Evolutionary conservation across 2,329 filamentous ascomycete species (phyloP).

Genomic region (Stachybotrys chlorohalonatus): DNA sequence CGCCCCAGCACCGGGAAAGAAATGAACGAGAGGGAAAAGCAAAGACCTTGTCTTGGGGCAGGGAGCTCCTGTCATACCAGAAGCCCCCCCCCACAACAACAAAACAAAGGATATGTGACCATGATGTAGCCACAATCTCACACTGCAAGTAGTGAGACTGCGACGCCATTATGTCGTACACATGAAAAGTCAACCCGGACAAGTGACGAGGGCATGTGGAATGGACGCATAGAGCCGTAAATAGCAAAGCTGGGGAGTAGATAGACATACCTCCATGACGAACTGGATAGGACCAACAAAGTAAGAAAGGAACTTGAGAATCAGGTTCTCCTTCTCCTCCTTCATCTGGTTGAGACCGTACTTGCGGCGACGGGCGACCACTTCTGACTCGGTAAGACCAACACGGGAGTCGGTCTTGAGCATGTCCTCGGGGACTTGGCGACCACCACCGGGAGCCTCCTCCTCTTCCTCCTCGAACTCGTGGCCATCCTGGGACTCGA

Average conservation of each 20-base stretch:
- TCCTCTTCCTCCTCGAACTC: slow-evolving; percentile 54
- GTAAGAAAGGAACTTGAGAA: slow-evolving; percentile 75
- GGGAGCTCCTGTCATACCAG: background rate
- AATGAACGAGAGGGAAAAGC: background rate
- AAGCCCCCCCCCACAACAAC: slow-evolving; percentile 3
- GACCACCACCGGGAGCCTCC: slow-evolving; percentile 43
- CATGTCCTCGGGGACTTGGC: slow-evolving; percentile 61
- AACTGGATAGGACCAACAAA: slow-evolving; percentile 88
- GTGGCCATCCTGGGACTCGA: slow-evolving; percentile 72
- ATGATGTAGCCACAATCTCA: background rate
- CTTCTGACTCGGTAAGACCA: slow-evolving; percentile 67
- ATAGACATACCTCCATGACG: slow-evolving; percentile 70
- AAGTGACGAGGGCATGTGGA: background rate
- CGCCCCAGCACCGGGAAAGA: slow-evolving; percentile 13
- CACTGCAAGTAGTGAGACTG: background rate
- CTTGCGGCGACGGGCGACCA: slow-evolving; percentile 53
- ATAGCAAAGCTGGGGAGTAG: background rate
- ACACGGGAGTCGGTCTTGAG: slow-evolving; percentile 66
- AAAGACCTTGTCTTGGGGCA: background rate
- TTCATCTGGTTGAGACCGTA: slow-evolving; percentile 85
- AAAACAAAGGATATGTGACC: background rate
- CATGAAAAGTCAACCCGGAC: background rate
- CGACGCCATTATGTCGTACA: background rate
- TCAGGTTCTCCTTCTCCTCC: slow-evolving; percentile 77
- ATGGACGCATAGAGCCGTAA: background rate